Conservation (phyloP, 192 early-diverging fungal species). For the Funneliformis mosseae region DNA sequence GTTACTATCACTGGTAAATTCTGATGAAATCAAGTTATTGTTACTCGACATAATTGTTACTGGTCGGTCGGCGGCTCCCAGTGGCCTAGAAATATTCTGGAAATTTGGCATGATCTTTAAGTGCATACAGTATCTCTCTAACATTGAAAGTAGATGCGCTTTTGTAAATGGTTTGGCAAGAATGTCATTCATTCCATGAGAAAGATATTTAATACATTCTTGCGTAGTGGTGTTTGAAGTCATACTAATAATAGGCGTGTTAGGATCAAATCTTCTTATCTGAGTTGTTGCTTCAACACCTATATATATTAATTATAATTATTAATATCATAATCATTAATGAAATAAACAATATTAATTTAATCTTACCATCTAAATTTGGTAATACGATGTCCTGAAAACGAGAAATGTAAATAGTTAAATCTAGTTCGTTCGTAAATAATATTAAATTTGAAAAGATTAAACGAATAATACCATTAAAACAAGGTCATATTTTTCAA, state of each 20-base stretch:
- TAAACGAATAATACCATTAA: constrained; percentile 56
- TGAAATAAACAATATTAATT: neutral
- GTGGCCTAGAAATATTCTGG: constrained; percentile 10
- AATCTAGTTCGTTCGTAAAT: neutral
- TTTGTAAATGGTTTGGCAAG: constrained; percentile 71
- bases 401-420: constrained; percentile 20
- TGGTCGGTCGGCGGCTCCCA: neutral
- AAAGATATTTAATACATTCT: constrained; percentile 68
- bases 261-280: constrained; percentile 70
- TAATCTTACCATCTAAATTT: constrained; percentile 30
- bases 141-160: constrained; percentile 48
- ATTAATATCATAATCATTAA: neutral
- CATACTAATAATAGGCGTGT: constrained; percentile 78
- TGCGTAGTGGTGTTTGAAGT: constrained; percentile 66
- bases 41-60: neutral
- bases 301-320: constrained; percentile 45
- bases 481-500: constrained; percentile 74
- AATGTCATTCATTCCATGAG: constrained; percentile 76
- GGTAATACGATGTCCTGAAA: constrained; percentile 29
- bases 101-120: constrained; percentile 35
- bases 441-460: neutral
- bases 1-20: neutral
- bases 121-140: constrained; percentile 63
- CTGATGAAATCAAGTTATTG: neutral
- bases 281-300: constrained; percentile 70